Percentiles rank a stretch among this genome's conserved stretches.
Evolutionary conservation across 306 rosid genomes (phyloP).

Genomic region (Castanospermum australe): DNA sequence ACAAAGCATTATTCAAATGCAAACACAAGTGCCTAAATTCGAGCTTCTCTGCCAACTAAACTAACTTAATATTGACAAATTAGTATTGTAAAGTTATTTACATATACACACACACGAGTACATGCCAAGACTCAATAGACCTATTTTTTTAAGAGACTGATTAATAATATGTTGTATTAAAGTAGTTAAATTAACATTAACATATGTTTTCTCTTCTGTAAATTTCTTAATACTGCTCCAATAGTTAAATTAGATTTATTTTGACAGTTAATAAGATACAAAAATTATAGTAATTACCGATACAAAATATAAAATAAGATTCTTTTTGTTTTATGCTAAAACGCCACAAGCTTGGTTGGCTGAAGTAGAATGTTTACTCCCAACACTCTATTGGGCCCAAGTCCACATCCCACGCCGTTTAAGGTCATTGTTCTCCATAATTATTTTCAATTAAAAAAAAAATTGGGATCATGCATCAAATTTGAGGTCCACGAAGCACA

Average conservation of each 20-base stretch:
- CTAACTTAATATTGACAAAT: neutral
- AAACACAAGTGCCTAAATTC: neutral
- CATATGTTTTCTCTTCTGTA: no score
- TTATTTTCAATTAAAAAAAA: neutral
- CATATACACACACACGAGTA: no score
- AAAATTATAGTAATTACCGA: no score
- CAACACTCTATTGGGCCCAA: neutral
- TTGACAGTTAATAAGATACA: neutral
- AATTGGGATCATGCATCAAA: neutral
- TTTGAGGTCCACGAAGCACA: slow-evolving; percentile 5
- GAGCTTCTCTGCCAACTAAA: neutral
- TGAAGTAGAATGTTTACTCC: neutral
- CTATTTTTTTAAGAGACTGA: no score
- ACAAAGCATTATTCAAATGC: no score
- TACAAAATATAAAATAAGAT: no score
- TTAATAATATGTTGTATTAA: no score
- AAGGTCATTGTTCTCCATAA: neutral
- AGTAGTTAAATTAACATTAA: no score
- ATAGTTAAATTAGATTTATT: no score
- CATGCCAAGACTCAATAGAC: no score
- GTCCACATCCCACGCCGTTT: neutral
- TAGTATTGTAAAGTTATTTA: no score
- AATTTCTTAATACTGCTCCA: no score
- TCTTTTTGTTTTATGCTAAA: neutral
- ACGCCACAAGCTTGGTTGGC: neutral